Evolutionary conservation across 2,329 filamentous ascomycete genomes (phyloP).

Genomic region (Ophiostoma triangulosporum): DNA sequence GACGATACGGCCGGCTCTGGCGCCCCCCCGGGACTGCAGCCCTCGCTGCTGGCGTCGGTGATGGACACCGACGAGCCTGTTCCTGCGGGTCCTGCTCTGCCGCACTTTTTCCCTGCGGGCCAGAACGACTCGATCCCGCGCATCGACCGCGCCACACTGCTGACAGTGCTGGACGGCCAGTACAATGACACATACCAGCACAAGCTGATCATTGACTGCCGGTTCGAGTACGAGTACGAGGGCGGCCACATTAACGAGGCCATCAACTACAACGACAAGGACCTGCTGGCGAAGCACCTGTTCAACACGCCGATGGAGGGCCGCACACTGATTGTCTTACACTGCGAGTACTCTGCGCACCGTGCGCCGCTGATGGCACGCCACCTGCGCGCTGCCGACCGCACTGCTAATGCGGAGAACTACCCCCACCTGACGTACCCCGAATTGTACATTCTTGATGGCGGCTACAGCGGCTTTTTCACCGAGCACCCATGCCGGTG

Average conservation of each 20-base stretch:
- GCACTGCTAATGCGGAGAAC: slow-evolving; percentile 66
- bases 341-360: slow-evolving; percentile 97
- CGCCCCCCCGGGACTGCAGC: slow-evolving; percentile 19
- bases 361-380: slow-evolving; percentile 94
- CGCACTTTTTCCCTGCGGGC: slow-evolving; percentile 70
- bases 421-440: slow-evolving; percentile 90
- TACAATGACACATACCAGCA: slow-evolving; percentile 65
- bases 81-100: slow-evolving; percentile 57
- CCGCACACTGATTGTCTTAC: slow-evolving; percentile 75
- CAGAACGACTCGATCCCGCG: slow-evolving; percentile 78
- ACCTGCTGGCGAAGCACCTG: slow-evolving; percentile 64
- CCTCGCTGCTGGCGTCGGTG: slow-evolving; percentile 54
- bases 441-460: slow-evolving; percentile 92
- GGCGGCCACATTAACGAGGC: slow-evolving; percentile 90
- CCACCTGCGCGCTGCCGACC: slow-evolving; percentile 79
- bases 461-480: slow-evolving; percentile 92
- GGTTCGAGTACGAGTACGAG: slow-evolving; percentile 97
- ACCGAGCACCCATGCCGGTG: slow-evolving; percentile 64
- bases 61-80: slow-evolving; percentile 63
- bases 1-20: slow-evolving; percentile 38
- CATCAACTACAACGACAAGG: slow-evolving; percentile 95
- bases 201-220: slow-evolving; percentile 84
- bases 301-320: slow-evolving; percentile 55
- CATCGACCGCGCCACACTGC: slow-evolving; percentile 67
- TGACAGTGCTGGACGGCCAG: slow-evolving; percentile 78